Percentiles rank a stretch among this genome's conserved stretches.
These are phyloP conservation scores for Cicer bijugum DNA, from an alignment of 306 rosid species.

Conservation along the genomic window DNA sequence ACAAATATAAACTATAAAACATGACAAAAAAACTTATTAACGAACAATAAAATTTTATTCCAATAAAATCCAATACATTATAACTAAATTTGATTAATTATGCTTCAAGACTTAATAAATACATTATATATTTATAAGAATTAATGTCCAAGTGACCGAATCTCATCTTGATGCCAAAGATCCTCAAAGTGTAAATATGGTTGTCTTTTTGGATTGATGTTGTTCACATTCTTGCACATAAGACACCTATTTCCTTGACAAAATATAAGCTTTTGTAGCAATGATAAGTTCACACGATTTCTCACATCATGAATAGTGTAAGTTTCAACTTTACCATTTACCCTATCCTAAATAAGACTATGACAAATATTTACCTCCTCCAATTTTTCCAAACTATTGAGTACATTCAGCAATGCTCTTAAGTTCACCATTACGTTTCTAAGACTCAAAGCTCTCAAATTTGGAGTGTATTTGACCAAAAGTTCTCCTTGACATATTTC, in stretches of 20 bases:
- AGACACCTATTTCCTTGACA: background rate
- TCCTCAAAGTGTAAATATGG: no score
- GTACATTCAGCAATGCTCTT: constrained; percentile 15
- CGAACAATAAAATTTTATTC: no score
- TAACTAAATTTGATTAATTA: no score
- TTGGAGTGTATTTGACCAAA: constrained; percentile 3
- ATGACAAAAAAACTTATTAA: no score
- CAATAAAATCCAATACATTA: no score
- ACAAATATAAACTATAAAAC: no score
- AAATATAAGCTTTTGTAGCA: background rate
- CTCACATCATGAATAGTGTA: background rate
- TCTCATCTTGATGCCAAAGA: no score
- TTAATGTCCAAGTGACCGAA: no score
- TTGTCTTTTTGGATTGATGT: no score
- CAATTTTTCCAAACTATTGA: constrained; percentile 8
- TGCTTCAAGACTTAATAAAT: no score
- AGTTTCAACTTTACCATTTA: no score
- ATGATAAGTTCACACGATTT: background rate
- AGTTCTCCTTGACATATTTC: background rate
- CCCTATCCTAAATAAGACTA: background rate
- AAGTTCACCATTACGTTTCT: background rate
- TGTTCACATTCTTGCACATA: background rate
- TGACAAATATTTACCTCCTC: constrained; percentile 44
- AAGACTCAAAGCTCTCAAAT: constrained; percentile 39
- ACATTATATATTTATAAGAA: no score